A percentile compares a stretch with the other conserved stretches of the same genome.
phyloP scores from a whole-genome alignment of 805 yeast species.

The Monosporozyma siamensis region DNA sequence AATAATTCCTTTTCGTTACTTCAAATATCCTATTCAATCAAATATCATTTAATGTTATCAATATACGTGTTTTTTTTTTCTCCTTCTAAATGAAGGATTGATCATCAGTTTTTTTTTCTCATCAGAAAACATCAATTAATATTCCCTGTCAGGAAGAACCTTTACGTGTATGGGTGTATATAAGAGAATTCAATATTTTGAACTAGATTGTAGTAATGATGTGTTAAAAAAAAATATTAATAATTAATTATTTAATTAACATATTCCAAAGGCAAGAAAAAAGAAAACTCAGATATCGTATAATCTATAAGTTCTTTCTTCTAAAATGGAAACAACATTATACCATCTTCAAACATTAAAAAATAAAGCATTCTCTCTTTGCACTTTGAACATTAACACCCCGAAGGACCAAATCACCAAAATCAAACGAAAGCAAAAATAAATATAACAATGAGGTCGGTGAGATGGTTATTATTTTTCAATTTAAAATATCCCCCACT shows the following conservation, averaged over 20 bases:
- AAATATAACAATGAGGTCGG: too few relatives aligned
- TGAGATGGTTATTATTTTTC: neutral
- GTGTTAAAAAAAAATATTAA: neutral
- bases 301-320: neutral
- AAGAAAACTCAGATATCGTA: neutral
- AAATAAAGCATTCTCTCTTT: neutral
- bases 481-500: neutral
- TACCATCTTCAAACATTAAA: neutral
- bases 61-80: neutral
- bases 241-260: neutral
- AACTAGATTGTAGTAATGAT: neutral
- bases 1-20: neutral
- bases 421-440: too few relatives aligned
- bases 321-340: neutral
- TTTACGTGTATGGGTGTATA: conserved; percentile 1
- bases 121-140: too few relatives aligned
- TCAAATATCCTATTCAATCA: neutral
- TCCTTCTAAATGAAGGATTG: neutral
- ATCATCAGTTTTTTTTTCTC: neutral
- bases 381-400: neutral
- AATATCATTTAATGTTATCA: neutral
- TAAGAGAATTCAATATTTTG: neutral
- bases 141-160: neutral
- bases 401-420: neutral
- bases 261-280: neutral